Percentiles rank a stretch among this genome's conserved stretches.
phyloP scores from a whole-genome alignment of 164 flowering plant genomes.

The Aristolochia contorta region DNA sequence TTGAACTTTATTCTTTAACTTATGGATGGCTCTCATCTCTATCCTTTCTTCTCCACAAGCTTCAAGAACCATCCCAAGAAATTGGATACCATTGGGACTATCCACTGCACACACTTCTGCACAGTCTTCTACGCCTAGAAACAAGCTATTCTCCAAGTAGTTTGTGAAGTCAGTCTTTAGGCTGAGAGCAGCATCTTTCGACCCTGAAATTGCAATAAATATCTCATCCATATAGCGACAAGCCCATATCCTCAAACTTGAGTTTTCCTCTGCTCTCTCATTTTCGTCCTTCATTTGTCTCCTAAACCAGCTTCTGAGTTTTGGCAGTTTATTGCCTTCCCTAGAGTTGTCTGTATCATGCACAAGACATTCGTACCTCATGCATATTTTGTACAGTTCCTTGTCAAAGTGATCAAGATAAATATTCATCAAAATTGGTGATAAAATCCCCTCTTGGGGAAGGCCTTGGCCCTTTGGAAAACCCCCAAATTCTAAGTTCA shows the following conservation, averaged over 20 bases:
- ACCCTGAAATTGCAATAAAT: conserved; percentile 57
- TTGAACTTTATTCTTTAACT: conserved; percentile 70
- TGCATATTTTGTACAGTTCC: conserved; percentile 49
- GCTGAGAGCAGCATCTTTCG: conserved; percentile 41
- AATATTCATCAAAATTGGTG: conserved; percentile 80
- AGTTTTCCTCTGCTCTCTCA: conserved; percentile 9
- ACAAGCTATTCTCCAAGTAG: conserved; percentile 38
- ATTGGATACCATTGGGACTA: conserved; percentile 33
- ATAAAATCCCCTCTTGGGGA: conserved; percentile 86
- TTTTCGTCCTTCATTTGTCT: conserved; percentile 40
- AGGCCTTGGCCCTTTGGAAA: conserved; percentile 93
- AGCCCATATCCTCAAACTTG: conserved; percentile 38
- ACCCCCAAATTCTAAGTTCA: conserved; percentile 87
- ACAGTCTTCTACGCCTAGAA: conserved; percentile 34
- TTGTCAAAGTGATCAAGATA: conserved; percentile 74
- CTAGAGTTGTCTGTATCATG: conserved; percentile 10
- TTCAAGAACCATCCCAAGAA: conserved; percentile 48
- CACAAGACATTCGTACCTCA: conserved; percentile 69
- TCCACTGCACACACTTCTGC: conserved; percentile 35
- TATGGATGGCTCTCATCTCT: conserved; percentile 67
- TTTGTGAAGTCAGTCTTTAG: conserved; percentile 40
- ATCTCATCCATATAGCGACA: conserved; percentile 92
- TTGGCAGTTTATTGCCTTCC: conserved; percentile 28
- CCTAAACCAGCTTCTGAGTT: conserved; percentile 75
- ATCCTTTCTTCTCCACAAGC: conserved; percentile 41